phyloP scores from a whole-genome alignment of 371 early-diverging fungal species.

The Zancudomyces culisetae region DNA sequence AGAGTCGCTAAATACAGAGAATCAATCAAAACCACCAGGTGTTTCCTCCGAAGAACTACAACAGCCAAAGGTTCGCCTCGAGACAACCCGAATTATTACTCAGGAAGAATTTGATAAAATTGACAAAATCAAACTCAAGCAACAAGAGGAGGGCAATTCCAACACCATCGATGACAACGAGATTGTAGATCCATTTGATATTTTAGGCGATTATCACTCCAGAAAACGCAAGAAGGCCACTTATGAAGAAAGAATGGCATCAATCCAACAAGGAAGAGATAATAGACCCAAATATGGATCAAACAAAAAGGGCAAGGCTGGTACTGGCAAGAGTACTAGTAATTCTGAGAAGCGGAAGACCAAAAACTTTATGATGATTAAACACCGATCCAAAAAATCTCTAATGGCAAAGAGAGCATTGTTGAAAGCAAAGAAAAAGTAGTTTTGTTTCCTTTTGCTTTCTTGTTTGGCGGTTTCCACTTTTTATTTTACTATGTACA shows the following conservation, averaged over 20 bases:
- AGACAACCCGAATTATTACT: constrained; percentile 53
- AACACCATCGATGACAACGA: constrained; percentile 12
- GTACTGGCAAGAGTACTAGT: constrained; percentile 61
- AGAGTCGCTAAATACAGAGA: constrained; percentile 21
- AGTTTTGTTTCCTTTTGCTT: background rate
- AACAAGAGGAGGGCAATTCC: constrained; percentile 20
- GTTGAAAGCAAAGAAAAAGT: too few relatives aligned
- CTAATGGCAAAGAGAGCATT: too few relatives aligned
- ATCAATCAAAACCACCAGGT: constrained; percentile 12
- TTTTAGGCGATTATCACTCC: constrained; percentile 40
- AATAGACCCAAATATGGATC: constrained; percentile 81
- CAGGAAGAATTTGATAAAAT: constrained; percentile 80
- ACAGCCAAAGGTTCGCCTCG: constrained; percentile 13
- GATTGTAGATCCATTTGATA: constrained; percentile 43
- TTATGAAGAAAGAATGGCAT: constrained; percentile 75
- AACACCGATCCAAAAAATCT: too few relatives aligned
- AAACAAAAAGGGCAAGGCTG: constrained; percentile 47
- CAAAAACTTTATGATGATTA: constrained; percentile 87
- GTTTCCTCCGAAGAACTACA: constrained; percentile 20
- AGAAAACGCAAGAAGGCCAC: constrained; percentile 79
- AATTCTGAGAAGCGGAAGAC: constrained; percentile 83
- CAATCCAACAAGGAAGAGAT: constrained; percentile 71
- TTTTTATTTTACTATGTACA: background rate
- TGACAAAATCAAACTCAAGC: constrained; percentile 37
- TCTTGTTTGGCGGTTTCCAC: background rate